Base-by-base conservation (phyloP, 139 green algal species). In the Ettlia oleoabundans region DNA sequence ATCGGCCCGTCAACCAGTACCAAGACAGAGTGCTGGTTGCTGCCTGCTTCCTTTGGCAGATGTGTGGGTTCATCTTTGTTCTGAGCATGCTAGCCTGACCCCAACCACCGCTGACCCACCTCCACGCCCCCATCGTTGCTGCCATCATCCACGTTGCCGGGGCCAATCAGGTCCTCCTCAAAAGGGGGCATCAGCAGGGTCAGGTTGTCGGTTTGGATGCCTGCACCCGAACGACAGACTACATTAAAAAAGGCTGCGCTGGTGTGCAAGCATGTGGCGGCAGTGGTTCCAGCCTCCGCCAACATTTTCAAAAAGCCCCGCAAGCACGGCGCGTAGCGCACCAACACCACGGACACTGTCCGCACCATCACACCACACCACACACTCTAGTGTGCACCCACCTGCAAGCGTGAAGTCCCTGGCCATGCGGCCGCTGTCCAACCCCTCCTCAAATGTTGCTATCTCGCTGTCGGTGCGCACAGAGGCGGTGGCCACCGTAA, bases 361-460 rank as follows among this genome's bases (percentile, higher is more conserved):
- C 21, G 18, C 15, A 9, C 21, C 55, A 65, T 5, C 41, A 1
- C 41, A 41, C 67, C 3, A 26, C 70, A 30, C 30, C 70, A 9
- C 53, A 62, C 26, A 40, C 19, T 28, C 35, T 40, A 55, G 26
- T 18, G 32, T n/a, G 21, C 4, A 6, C 76, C 0, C 65, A 77
- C 78, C 78, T 18, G 78, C 78, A 10, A 69, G 42, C 6, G 65
- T 83, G 28, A 83, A 42, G 78, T 83, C 78, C 10, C 28, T 6
- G 77, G 94, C 90, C 79, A 99, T 78, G 52, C 35, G 51, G 18
- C 92, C 88, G 94, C 94, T 98, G 52, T 94, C 79, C 9, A 98
- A 37, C 15, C 93, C 93, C 4, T 68, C 71, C 82, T 98, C 98
- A 82, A 98, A 97, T 2, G 93, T 61, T 4, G 26, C 21, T 40